Conservation (phyloP, 2,329 filamentous ascomycete genomes). For the Cordyceps farinosa region DNA sequence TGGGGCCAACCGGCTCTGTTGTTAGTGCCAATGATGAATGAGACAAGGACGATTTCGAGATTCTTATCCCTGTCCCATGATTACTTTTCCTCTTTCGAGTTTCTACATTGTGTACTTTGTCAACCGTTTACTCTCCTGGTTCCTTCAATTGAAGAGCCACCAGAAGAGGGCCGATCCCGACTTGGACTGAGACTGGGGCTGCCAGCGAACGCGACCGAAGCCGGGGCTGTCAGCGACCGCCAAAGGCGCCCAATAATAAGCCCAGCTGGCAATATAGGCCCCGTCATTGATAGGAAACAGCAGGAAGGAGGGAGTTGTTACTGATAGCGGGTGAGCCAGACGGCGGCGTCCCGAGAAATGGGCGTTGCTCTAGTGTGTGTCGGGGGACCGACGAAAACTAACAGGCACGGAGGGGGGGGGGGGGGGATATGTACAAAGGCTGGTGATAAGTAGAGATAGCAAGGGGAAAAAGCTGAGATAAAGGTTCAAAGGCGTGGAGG, state of each 20-base stretch:
- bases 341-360: conserved; percentile 9
- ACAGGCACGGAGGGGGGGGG: background rate
- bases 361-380: background rate
- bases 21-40: conserved; percentile 1
- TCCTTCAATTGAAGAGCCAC: background rate
- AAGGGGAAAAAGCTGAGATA: background rate
- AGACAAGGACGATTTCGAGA: conserved; percentile 6
- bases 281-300: conserved; percentile 6
- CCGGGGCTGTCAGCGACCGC: background rate
- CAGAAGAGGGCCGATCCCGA: background rate
- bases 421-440: background rate
- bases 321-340: conserved; percentile 11
- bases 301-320: background rate
- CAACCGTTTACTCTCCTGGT: background rate
- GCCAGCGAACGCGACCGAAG: background rate
- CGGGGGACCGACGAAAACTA: conserved; percentile 14
- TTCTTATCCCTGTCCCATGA: background rate
- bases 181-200: background rate
- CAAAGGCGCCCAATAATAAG: conserved; percentile 11
- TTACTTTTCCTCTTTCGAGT: too few species aligned
- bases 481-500: conserved; percentile 1
- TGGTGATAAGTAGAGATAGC: background rate
- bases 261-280: background rate
- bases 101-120: background rate
- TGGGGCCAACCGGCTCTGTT: background rate